These are phyloP conservation scores for Xanthoceras sorbifolium DNA, from an alignment of 345 rosid species.

Conservation along the genomic window DNA sequence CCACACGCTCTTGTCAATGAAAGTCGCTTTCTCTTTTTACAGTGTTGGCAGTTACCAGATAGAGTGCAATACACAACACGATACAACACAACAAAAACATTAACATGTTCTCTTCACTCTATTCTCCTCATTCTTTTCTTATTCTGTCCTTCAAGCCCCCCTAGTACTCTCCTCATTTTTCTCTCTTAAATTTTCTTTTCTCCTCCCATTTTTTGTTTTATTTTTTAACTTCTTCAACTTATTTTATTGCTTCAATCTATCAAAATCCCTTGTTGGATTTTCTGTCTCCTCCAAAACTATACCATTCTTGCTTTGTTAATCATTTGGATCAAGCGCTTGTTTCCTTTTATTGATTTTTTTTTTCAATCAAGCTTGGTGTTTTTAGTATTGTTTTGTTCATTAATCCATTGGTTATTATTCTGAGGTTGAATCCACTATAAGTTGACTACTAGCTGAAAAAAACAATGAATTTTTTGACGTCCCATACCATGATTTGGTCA, in stretches of 20 bases:
- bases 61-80: background rate
- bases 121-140: slow-evolving; percentile 27
- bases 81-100: background rate
- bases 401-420: no score
- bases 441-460: background rate
- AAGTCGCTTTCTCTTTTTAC: slow-evolving; percentile 18
- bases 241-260: background rate
- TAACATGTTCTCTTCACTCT: background rate
- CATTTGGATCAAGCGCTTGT: background rate
- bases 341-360: background rate
- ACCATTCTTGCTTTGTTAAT: background rate
- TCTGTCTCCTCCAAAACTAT: background rate
- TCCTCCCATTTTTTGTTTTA: no score
- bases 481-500: slow-evolving; percentile 29
- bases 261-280: background rate
- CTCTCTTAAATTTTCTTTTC: background rate
- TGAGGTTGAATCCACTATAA: background rate
- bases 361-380: background rate
- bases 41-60: slow-evolving; percentile 24
- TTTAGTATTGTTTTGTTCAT: background rate
- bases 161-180: background rate
- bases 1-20: no score
- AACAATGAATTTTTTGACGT: slow-evolving; percentile 40
- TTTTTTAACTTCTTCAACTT: no score
- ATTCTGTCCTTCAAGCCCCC: slow-evolving; percentile 28